Conservation (phyloP, 768 basidiomycete genomes). For the Mycena sanguinolenta region DNA sequence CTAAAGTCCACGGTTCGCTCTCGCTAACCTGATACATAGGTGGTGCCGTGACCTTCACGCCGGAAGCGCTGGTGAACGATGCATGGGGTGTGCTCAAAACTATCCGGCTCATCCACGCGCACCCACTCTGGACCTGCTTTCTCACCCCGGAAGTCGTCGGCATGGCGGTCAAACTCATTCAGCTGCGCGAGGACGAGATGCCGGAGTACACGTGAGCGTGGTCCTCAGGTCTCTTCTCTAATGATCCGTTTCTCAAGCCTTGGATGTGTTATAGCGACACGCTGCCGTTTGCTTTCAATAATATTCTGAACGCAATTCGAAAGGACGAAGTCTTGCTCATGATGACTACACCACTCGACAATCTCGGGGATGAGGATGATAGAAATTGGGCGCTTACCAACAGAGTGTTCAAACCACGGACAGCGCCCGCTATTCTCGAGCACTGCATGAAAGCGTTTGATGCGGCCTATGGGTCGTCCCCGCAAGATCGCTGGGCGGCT, state of each 20-base stretch:
- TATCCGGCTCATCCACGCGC: slow-evolving; percentile 6
- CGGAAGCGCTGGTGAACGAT: slow-evolving; percentile 19
- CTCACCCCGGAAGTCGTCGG: slow-evolving; percentile 26
- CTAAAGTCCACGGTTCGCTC: not conserved
- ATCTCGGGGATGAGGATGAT: not conserved
- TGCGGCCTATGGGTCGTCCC: not conserved
- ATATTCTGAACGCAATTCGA: slow-evolving; percentile 1
- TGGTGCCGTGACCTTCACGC: slow-evolving; percentile 30
- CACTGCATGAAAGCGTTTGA: slow-evolving; percentile 13
- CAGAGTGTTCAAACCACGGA: not conserved
- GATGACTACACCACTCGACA: not conserved
- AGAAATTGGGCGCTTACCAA: not conserved
- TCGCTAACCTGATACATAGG: not conserved
- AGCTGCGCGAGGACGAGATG: slow-evolving; percentile 12
- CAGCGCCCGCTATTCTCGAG: not conserved
- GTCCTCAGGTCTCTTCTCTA: not conserved
- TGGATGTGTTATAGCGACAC: not conserved
- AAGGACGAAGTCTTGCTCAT: slow-evolving; percentile 9
- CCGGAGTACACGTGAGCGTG: slow-evolving; percentile 1
- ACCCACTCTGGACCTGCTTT: slow-evolving; percentile 29
- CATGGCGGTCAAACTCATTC: slow-evolving; percentile 8
- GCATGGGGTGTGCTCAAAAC: slow-evolving; percentile 23
- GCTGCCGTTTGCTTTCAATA: slow-evolving; percentile 6
- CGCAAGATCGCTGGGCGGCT: not conserved
- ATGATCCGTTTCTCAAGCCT: no score